Evolutionary conservation across 2,329 filamentous ascomycete genomes (phyloP), one percentile per base, ranked within the genome.

Genomic region (Stagonosporopsis vannaccii): DNA sequence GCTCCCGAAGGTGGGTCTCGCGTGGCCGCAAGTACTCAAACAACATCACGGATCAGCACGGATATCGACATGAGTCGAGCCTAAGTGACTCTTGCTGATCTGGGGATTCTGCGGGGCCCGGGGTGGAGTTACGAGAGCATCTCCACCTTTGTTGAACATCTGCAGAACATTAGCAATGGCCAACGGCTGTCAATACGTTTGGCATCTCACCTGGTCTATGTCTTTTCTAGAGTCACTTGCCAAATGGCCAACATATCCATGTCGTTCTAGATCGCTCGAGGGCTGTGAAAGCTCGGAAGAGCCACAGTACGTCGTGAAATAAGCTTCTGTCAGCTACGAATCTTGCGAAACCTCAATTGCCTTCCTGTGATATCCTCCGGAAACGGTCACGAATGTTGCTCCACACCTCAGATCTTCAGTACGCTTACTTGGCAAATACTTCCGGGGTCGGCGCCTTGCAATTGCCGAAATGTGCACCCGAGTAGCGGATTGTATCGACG

Each of bases 1-100:
- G 9, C 26, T 44, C 30, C 47, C 40, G 22, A 15, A 30, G 23
- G 49, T 39, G 49, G 32, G 42, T 46, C 50, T 45, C 41, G 41
- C 41, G 50, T 46, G 42, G 50, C 35, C 22, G 25, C n/a, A 19
- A n/a, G 15, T 42, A 7, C 20, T 37, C 41, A 45, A 45, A 40
- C 19, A 45, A 33, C 32, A 37, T 20, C 15, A n/a, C n/a, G 22
- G 9, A 28, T 37, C 23, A 52, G 25, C 41, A 26, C 13, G 26
- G 40, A 28, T 39, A 17, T 17, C 41, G 19, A 13, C 17, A 20
- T 44, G n/a, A 44, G 17, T 45, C 40, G 30, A 32, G 19, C 19
- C 33, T 30, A 30, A 6, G 3, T 9, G n/a, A 19, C n/a, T 19
- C 7, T 7, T 19, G 35, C 35, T 37, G 17, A 20, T 37, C 33